Conservation (phyloP, 2,329 filamentous ascomycete genomes). For the Aureobasidium subglaciale region DNA sequence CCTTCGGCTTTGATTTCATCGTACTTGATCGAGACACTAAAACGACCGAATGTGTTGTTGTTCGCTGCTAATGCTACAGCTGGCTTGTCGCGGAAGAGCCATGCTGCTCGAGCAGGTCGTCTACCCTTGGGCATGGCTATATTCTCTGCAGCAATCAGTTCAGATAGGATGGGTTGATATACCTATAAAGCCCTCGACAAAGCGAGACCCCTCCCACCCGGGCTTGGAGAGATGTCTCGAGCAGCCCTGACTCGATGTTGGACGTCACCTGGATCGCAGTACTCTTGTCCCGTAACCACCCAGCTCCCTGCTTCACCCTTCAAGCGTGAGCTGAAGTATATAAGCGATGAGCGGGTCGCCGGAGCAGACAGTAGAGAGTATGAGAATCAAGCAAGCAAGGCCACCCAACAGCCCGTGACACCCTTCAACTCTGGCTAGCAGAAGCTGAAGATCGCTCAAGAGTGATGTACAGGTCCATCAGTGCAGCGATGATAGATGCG, state of each 20-base stretch:
- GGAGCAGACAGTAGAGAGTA: neutral
- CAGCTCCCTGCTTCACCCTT: slow-evolving; percentile 3
- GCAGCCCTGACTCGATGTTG: slow-evolving; percentile 11
- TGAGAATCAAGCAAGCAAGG: neutral
- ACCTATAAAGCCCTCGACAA: slow-evolving; percentile 1
- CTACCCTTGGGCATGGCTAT: slow-evolving; percentile 4
- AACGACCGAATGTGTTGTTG: neutral
- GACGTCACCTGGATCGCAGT: neutral
- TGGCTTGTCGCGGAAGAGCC: slow-evolving; percentile 13
- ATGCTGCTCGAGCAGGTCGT: neutral
- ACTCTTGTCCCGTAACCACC: slow-evolving; percentile 9
- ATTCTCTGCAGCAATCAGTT: neutral
- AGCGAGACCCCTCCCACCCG: slow-evolving; percentile 11
- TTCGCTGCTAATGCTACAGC: slow-evolving; percentile 2
- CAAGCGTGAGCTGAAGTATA: slow-evolving; percentile 6
- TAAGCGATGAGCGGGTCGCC: neutral
- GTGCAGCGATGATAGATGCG: neutral
- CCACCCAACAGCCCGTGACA: neutral
- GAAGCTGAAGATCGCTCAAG: slow-evolving; percentile 1
- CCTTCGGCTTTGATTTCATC: slow-evolving; percentile 1
- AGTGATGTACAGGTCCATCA: slow-evolving; percentile 1
- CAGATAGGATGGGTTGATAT: neutral
- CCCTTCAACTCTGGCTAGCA: neutral
- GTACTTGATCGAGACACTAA: slow-evolving; percentile 3
- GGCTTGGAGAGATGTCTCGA: slow-evolving; percentile 5